Evolutionary conservation across 2,329 filamentous ascomycete genomes (phyloP).

Genomic region (Myriosclerotinia curreyana): DNA sequence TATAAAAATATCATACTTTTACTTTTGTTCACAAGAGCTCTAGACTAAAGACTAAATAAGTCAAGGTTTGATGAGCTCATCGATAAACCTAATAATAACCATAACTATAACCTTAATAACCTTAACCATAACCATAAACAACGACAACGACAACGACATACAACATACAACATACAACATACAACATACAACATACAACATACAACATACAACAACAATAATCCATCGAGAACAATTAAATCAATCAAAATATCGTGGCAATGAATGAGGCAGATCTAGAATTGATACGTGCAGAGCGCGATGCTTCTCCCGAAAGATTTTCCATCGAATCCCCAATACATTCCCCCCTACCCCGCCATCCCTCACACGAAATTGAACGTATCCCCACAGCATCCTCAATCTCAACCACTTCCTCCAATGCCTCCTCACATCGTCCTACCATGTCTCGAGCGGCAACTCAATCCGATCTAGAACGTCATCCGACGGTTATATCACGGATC

Average conservation of each 20-base stretch:
- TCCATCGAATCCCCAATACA: conserved; percentile 25
- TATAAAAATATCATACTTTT: no score
- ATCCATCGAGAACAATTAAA: conserved; percentile 6
- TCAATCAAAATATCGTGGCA: conserved; percentile 16
- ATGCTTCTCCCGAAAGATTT: conserved; percentile 48
- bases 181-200: no score
- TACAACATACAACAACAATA: no score
- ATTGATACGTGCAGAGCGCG: conserved; percentile 45
- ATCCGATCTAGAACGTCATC: conserved; percentile 65
- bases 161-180: no score
- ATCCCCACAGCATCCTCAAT: conserved; percentile 54
- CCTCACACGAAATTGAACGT: conserved; percentile 57
- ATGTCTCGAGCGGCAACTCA: conserved; percentile 64
- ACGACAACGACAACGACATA: background rate
- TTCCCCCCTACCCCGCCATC: conserved; percentile 24
- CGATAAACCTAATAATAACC: no score
- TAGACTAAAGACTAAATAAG: background rate
- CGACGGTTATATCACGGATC: conserved; percentile 68
- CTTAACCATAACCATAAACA: no score
- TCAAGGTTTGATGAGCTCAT: conserved; percentile 3
- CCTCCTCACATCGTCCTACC: conserved; percentile 41
- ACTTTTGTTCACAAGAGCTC: background rate
- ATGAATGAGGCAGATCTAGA: conserved; percentile 37
- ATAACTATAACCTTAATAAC: background rate
- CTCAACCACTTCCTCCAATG: conserved; percentile 40